Conservation (phyloP, 208 protist species). For the Lotmaria passim region DNA sequence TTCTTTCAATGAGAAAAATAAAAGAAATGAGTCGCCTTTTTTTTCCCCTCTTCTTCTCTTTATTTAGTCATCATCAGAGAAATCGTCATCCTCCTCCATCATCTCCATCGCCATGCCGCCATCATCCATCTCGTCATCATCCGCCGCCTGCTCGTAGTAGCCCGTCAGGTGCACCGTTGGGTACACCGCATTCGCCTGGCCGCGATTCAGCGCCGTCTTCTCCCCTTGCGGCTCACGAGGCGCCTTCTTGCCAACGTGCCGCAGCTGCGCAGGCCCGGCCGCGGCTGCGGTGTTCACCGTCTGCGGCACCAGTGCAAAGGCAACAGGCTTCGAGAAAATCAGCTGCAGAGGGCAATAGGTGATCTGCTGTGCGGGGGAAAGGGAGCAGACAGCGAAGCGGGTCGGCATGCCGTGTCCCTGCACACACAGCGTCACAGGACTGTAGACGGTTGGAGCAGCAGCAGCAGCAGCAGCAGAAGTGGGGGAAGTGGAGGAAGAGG, state of each 20-base stretch:
- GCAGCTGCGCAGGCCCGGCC: background rate
- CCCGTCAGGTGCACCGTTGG: conserved; percentile 79
- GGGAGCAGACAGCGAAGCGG: conserved; percentile 66
- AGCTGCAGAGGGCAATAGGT: conserved; percentile 74
- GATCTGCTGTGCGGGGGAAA: conserved; percentile 45
- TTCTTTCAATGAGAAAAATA: background rate
- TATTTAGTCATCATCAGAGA: conserved; percentile 9
- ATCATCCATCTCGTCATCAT: conserved; percentile 41
- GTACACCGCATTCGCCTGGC: conserved; percentile 14
- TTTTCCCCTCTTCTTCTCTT: background rate
- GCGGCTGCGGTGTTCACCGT: background rate
- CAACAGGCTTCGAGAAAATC: conserved; percentile 63
- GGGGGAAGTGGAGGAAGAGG: conserved; percentile 7
- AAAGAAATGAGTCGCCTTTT: background rate
- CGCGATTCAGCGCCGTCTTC: conserved; percentile 1
- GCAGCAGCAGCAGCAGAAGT: background rate
- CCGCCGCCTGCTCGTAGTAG: conserved; percentile 73
- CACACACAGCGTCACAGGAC: conserved; percentile 67
- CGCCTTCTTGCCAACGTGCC: conserved; percentile 18
- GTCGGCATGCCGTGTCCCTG: conserved; percentile 67
- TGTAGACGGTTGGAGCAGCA: conserved; percentile 15
- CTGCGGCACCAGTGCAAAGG: conserved; percentile 64
- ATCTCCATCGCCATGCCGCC: conserved; percentile 21
- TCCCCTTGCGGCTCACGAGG: conserved; percentile 4
- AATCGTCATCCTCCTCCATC: conserved; percentile 34